phyloP scores from a whole-genome alignment of 2,329 filamentous ascomycete genomes.

The Venturia aucupariae region DNA sequence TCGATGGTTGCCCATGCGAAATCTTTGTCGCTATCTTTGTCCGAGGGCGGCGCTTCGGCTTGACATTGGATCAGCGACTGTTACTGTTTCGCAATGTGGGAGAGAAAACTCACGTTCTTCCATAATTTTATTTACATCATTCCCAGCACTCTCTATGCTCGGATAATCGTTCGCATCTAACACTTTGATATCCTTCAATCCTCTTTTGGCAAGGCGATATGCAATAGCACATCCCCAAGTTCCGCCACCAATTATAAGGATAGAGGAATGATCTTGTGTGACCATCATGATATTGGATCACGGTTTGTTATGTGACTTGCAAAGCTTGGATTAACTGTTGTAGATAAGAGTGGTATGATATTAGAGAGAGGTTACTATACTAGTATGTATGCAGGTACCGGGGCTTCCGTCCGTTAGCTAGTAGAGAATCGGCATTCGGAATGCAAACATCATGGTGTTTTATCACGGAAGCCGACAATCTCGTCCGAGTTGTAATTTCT shows the following conservation, averaged over 20 bases:
- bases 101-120: constrained; percentile 26
- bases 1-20: constrained; percentile 27
- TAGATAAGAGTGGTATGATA: not conserved
- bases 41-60: constrained; percentile 20
- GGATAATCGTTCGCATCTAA: constrained; percentile 39
- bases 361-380: not conserved
- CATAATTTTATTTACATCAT: constrained; percentile 44
- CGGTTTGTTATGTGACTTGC: not conserved
- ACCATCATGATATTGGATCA: not conserved
- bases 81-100: not conserved
- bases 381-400: not conserved
- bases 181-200: constrained; percentile 41
- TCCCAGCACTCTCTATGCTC: constrained; percentile 40
- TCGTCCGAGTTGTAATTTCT: not conserved
- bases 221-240: constrained; percentile 46
- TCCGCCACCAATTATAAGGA: constrained; percentile 40
- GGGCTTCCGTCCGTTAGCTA: not conserved
- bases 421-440: not conserved
- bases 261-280: constrained; percentile 7
- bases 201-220: constrained; percentile 40
- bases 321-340: not conserved
- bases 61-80: constrained; percentile 7
- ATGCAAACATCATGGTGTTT: not conserved
- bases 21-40: constrained; percentile 25
- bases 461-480: not conserved